Evolutionary conservation across 805 yeast genomes (phyloP).

Genomic region (Starmerella vaccinii): DNA sequence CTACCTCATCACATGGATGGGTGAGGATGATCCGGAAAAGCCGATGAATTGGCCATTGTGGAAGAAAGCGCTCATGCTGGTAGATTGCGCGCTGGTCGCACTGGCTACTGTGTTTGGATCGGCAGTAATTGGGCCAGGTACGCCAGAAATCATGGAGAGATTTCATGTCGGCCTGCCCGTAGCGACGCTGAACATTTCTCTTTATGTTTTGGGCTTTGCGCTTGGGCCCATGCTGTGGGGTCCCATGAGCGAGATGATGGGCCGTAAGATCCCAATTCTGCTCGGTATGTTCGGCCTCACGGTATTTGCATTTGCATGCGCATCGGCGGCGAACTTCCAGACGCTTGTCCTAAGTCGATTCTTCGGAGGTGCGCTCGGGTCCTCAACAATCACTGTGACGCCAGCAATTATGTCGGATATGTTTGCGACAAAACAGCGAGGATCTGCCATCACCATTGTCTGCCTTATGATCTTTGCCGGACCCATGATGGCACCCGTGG

Average conservation of each 20-base stretch:
- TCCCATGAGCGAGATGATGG: slow-evolving; percentile 67
- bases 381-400: slow-evolving; percentile 39
- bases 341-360: slow-evolving; percentile 53
- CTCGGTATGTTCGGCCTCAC: slow-evolving; percentile 35
- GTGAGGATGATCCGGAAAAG: slow-evolving; percentile 39
- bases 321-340: slow-evolving; percentile 21
- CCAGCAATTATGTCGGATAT: slow-evolving; percentile 22
- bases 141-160: slow-evolving; percentile 36
- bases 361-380: slow-evolving; percentile 70
- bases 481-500: slow-evolving; percentile 28
- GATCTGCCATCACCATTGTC: slow-evolving; percentile 17
- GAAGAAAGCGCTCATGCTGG: slow-evolving; percentile 5
- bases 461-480: slow-evolving; percentile 19
- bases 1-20: slow-evolving; percentile 21
- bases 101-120: slow-evolving; percentile 48
- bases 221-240: slow-evolving; percentile 87
- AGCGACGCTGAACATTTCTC: slow-evolving; percentile 61
- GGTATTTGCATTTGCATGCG: slow-evolving; percentile 24
- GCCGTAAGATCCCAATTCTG: slow-evolving; percentile 49
- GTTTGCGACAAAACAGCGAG: slow-evolving; percentile 13
- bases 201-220: slow-evolving; percentile 84
- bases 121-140: slow-evolving; percentile 48
- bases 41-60: slow-evolving; percentile 45
- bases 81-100: slow-evolving; percentile 52
- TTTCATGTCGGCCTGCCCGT: slow-evolving; percentile 57